Percentiles rank a stretch among this genome's conserved stretches.
Evolutionary conservation across 371 early-diverging fungal species (phyloP).

Genomic region (Rhizopus microsporus): DNA sequence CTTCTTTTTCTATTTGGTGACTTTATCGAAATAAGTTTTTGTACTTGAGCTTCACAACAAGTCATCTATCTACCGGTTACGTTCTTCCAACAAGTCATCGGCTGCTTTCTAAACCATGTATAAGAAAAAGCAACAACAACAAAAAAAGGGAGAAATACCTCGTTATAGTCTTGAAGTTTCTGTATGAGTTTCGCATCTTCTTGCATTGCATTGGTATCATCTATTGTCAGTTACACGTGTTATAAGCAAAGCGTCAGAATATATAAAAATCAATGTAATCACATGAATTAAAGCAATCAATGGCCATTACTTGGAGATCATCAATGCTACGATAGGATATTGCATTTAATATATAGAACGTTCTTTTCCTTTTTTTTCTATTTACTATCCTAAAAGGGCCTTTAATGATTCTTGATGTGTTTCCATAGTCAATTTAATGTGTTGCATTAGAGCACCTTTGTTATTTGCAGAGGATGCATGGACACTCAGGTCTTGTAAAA

Average conservation of each 20-base stretch:
- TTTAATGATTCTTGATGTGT: neutral
- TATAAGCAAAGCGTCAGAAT: neutral
- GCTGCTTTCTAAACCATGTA: neutral
- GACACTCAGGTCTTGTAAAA: neutral
- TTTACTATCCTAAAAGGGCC: neutral
- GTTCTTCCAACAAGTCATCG: neutral
- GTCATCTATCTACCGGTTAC: neutral
- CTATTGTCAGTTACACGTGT: neutral
- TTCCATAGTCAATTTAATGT: neutral
- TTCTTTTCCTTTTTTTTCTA: neutral
- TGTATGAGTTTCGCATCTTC: neutral
- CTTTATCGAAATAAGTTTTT: neutral
- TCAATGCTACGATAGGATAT: no score
- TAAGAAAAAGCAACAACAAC: neutral
- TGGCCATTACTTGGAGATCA: no score
- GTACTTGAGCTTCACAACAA: neutral
- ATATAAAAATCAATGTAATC: neutral
- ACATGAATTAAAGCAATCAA: no score
- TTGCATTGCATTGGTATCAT: neutral
- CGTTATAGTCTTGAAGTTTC: neutral
- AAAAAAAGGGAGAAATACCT: neutral
- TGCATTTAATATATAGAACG: neutral
- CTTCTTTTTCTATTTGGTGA: constrained; percentile 3
- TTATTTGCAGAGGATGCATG: neutral
- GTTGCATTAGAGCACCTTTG: neutral